Evolutionary conservation across 148 eudicot genomes (phyloP), one percentile per base, ranked within the genome.

Genomic region (Polygonum aviculare): DNA sequence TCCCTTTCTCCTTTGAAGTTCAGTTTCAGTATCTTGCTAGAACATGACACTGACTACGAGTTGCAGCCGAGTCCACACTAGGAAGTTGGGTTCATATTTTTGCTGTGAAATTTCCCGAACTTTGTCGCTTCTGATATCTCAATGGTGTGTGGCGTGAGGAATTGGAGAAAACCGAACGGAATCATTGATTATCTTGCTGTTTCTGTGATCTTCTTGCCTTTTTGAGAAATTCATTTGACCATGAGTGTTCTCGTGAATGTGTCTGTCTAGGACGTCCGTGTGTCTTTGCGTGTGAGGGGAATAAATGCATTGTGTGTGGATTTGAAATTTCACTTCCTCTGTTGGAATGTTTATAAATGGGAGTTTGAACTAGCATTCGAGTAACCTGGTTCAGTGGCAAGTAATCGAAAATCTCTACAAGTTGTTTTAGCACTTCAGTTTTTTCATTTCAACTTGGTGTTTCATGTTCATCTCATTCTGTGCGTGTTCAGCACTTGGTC

Each of bases 171-270:
- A 7, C 12, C 0, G 31, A 31, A 36, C 15, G 44, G 72, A 67
- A 38, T 36, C 36, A 67, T 67, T 67, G 44, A 67, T 67, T 36
- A 67, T 41, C 45, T 67, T 67, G 44, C 67, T 47, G 40, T 39
- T 77, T 78, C 70, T 78, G 83, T 22, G 75, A 36, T 62, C 51
- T 78, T n/a, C 21, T 38, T 21, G 57, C 54, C 26, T 48, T 69
- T 72, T 72, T 45, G 75, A 72, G 75, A 72, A 44, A 41, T 72
- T 41, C 75, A 35, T 70, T 40, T 55, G 69, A 55, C 52, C 81
- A 74, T 78, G 77, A 78, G 74, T 78, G 50, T 48, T 81, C 81
- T 80, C 78, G 73, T 77, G 80, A 73, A 18, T 67, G 31, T 26
- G 31, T 26, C 31, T 26, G 72, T 33, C 39, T 63, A 33, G 33